phyloP scores from a whole-genome alignment of 306 rosid species.

The Spatholobus suberectus region DNA sequence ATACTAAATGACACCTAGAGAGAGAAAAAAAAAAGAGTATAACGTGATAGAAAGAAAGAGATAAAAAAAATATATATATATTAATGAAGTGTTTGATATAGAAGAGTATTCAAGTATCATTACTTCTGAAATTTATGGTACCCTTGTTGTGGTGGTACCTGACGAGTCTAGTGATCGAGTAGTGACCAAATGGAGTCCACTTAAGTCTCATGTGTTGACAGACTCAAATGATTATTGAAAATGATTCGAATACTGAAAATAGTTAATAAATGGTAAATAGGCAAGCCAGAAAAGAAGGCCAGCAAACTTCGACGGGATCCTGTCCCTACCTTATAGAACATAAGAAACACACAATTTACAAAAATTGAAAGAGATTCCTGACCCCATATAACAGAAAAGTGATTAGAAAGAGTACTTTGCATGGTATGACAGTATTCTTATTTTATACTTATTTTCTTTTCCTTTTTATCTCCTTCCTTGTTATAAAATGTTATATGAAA shows the following conservation, averaged over 20 bases:
- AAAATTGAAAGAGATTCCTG: background rate
- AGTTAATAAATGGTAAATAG: background rate
- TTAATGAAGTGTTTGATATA: too few relatives aligned
- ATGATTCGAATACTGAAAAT: slow-evolving; percentile 15
- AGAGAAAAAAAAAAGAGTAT: too few relatives aligned
- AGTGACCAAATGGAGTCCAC: slow-evolving; percentile 35
- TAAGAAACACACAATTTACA: background rate
- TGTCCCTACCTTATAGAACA: background rate
- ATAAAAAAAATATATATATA: too few relatives aligned
- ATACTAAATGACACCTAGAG: too few relatives aligned
- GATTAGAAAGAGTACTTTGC: background rate
- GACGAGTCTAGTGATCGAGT: slow-evolving; percentile 7
- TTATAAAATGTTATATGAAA: too few relatives aligned
- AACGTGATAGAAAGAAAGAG: too few relatives aligned
- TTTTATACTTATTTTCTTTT: too few relatives aligned
- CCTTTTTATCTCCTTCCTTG: background rate
- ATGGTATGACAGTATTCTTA: background rate
- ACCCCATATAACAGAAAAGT: background rate
- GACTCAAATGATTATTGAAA: slow-evolving; percentile 20
- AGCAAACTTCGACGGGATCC: background rate
- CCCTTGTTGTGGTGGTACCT: background rate
- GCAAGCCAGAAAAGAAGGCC: background rate
- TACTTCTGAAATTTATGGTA: too few relatives aligned
- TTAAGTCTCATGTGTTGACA: slow-evolving; percentile 20
- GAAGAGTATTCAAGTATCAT: too few relatives aligned